phyloP scores from a whole-genome alignment of 768 basidiomycete genomes.

The Auricularia sp. region DNA sequence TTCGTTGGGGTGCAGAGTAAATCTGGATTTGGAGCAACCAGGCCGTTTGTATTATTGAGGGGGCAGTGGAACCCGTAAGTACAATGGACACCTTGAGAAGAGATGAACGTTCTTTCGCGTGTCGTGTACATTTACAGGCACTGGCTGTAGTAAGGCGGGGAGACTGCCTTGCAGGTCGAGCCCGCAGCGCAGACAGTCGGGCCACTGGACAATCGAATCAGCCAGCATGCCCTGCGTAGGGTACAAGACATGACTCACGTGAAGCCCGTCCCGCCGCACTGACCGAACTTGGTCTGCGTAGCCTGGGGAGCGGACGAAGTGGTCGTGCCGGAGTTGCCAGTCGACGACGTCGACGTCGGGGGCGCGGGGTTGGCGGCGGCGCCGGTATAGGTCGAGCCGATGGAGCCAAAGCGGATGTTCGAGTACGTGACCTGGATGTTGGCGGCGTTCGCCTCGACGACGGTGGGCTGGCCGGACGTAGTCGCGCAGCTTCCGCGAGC shows the following conservation, averaged over 20 bases:
- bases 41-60: no score
- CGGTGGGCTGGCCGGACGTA: conserved; percentile 34
- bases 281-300: conserved; percentile 13
- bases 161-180: conserved; percentile 36
- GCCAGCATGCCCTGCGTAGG: no score
- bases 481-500: conserved; percentile 42
- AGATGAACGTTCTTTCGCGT: no score
- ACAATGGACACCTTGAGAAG: no score
- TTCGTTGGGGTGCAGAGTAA: no score
- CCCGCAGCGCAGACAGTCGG: conserved; percentile 35
- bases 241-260: not conserved
- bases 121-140: conserved; percentile 14
- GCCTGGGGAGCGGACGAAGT: conserved; percentile 4
- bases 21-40: no score
- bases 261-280: conserved; percentile 16
- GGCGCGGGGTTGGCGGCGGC: conserved; percentile 5
- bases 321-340: not conserved
- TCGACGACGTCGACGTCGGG: not conserved
- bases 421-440: conserved; percentile 41
- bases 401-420: conserved; percentile 44
- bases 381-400: conserved; percentile 34
- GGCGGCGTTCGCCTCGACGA: conserved; percentile 31
- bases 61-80: no score
- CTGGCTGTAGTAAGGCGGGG: conserved; percentile 45
- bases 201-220: conserved; percentile 21